phyloP scores from a whole-genome alignment of 345 rosid genomes.

The Sisymbrium irio region DNA sequence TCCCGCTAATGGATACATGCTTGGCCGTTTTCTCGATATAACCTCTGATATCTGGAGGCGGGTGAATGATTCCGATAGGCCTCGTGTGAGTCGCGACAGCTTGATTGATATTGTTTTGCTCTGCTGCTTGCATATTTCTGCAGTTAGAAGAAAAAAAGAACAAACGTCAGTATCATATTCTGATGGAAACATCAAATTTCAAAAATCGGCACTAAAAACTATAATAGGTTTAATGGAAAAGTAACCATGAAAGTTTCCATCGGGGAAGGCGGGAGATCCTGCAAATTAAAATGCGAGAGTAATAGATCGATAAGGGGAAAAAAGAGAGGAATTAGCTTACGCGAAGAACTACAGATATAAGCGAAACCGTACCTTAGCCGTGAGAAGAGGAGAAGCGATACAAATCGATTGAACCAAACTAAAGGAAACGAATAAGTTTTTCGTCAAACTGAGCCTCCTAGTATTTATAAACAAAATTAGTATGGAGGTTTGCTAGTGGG shows the following conservation, averaged over 20 bases:
- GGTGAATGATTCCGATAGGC: constrained; percentile 82
- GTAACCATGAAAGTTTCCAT: no score
- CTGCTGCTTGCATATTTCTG: constrained; percentile 37
- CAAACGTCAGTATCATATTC: background rate
- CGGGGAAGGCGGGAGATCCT: background rate
- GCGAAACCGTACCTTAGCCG: constrained; percentile 25
- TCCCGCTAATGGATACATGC: constrained; percentile 70
- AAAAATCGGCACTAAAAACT: no score
- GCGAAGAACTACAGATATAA: background rate
- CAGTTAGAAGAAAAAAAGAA: background rate
- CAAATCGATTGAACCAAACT: background rate
- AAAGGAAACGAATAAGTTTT: background rate
- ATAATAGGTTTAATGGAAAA: no score
- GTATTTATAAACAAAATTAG: constrained; percentile 3
- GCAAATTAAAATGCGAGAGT: background rate
- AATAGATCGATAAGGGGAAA: background rate
- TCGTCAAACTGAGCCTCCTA: background rate
- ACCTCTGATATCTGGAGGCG: constrained; percentile 76
- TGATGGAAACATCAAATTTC: background rate
- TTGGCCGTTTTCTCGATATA: constrained; percentile 80
- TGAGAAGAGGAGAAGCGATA: background rate
- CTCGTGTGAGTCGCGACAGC: constrained; percentile 71
- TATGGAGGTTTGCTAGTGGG: background rate
- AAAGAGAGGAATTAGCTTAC: background rate
- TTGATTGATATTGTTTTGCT: no score